Base-by-base conservation (phyloP, 2,329 filamentous ascomycete genomes). In the Cercospora janseana region DNA sequence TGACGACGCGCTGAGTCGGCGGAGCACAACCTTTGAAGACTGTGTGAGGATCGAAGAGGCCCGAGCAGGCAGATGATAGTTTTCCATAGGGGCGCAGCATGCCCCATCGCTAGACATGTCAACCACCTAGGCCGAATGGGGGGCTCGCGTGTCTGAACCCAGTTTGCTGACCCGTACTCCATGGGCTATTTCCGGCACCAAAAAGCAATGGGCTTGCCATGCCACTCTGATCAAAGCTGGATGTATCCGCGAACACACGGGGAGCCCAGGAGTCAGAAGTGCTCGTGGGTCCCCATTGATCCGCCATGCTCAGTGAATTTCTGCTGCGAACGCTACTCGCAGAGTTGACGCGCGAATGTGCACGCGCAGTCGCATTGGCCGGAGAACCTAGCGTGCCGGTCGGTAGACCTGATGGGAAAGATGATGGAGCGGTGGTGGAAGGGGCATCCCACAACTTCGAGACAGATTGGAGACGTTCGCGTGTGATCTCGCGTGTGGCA, bases 331-430 rank as follows among this genome's bases (percentile, higher is more conserved):
- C 60, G 32, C 72, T 74, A 57, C 66, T 69, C 12, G 64, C 63
- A 47, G 73, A 76, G 43, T 69, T 69, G n/a, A 69, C 68, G 32
- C 73, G 72, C 12, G 70, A 69, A 56, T 75, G 72, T 3, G 67
- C 65, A 29, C 45, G 51, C 13, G 34, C 40, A 18, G 20, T 46
- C 8, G 46, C 35, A 8, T 52, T 51, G 12, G 56, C 52, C 6
- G 63, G 61, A 4, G 62, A 64, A 24, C 47, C 50, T 6, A 66
- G 61, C 4, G 63, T 60, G 10, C 63, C 61, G 9, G 55, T 57
- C 2, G 62, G 63, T 18, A 66, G 54, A 10, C 65, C 66, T 29
- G 66, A 58, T 1, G 70, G 67, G 24, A 70, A 68, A 15, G 59
- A 67, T 46, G 47, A 62, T 49, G 62, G 59, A n/a, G n/a, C n/a